phyloP scores from a whole-genome alignment of 441 rosid species.

The Kokia cookei region DNA sequence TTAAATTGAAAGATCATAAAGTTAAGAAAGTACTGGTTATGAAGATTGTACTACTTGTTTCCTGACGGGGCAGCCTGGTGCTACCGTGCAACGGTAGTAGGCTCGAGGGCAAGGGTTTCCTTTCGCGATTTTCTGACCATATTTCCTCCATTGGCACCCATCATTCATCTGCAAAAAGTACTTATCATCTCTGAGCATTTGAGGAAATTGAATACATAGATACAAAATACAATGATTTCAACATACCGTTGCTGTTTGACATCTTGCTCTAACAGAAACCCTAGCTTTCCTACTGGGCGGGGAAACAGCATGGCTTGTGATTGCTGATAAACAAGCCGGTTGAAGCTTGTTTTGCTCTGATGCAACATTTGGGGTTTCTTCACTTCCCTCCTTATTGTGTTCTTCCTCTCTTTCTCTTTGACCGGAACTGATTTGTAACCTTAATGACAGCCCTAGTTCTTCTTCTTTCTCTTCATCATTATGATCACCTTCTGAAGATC shows the following conservation, averaged over 20 bases:
- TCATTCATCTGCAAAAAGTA: constrained; percentile 61
- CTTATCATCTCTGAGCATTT: neutral
- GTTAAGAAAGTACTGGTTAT: neutral
- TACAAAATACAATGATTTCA: neutral
- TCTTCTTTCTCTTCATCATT: neutral
- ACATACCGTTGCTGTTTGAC: constrained; percentile 75
- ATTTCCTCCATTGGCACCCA: constrained; percentile 98
- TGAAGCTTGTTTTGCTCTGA: constrained; percentile 30
- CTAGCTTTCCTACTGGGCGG: constrained; percentile 67
- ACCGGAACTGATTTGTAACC: constrained; percentile 24
- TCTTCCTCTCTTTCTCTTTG: neutral
- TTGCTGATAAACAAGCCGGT: constrained; percentile 24
- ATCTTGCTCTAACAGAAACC: constrained; percentile 87
- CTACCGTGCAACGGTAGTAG: constrained; percentile 86
- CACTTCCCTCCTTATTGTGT: neutral
- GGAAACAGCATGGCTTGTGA: constrained; percentile 30
- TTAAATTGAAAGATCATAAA: neutral
- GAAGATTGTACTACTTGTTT: constrained; percentile 51
- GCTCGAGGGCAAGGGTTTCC: constrained; percentile 98
- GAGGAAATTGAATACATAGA: neutral
- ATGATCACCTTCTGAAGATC: neutral
- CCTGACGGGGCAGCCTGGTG: constrained; percentile 81
- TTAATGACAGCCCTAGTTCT: constrained; percentile 61
- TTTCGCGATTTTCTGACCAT: constrained; percentile 91
- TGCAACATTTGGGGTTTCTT: constrained; percentile 10